Evolutionary conservation across 345 rosid species (phyloP), one percentile per base, ranked within the genome.

Genomic region (Hirschfeldia incana): DNA sequence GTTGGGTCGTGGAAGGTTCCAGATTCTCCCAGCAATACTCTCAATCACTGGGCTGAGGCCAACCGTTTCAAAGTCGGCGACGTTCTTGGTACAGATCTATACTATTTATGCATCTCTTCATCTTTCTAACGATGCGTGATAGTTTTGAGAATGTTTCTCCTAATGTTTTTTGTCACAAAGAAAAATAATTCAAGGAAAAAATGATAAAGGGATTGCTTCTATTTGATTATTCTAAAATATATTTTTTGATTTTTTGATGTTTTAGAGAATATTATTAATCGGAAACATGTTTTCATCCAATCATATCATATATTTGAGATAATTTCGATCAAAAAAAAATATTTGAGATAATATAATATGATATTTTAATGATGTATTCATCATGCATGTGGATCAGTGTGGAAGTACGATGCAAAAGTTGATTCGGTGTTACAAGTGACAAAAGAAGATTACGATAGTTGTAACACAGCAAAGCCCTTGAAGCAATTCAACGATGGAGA

Each of bases 341-440:
- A 8, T 13, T 26, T 44, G 9, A 67, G 6, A 12, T 44, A 36
- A 36, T 13, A 65, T 28, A 1, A 11, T 37, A 26, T 59, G 27
- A 34, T 39, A 13, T 61, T 9, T 42, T 28, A 29, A 61, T 29
- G 29, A 67, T 76, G 28, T 53, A 13, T 64, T 15, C n/a, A 53
- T 15, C n/a, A 53, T 79, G 82, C 69, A 67, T 73, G 59, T 73
- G 74, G 51, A 70, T 21, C 73, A 88, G 94, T 72, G 17, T 88
- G 83, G 81, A 84, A 77, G 53, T 87, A 85, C 55, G 85, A 88
- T 42, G 49, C 36, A 8, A 86, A 78, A 46, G 74, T 39, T 1
- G 96, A 91, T 59, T 89, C 88, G 4, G 91, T 89, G 21, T 73
- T 87, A 60, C 71, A 88, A 80, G 93, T 87, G 78, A 84, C 85